Evolutionary conservation across 2,329 filamentous ascomycete species (phyloP).

Genomic region (Hymenoscyphus linearis): DNA sequence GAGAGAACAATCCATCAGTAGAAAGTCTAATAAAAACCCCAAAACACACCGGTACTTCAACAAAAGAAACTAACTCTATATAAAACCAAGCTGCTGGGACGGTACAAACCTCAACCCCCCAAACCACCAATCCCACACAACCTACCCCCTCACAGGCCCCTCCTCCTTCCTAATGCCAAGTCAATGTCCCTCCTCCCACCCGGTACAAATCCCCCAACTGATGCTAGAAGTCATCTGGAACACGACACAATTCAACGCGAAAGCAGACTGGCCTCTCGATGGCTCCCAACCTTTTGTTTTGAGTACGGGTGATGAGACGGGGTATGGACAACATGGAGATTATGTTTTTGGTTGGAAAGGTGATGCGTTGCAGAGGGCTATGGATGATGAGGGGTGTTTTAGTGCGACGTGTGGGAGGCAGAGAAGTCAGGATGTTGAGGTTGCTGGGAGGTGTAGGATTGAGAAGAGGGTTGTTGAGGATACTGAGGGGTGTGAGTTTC

Average conservation of each 20-base stretch:
- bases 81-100: slow-evolving; percentile 38
- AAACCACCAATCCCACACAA: slow-evolving; percentile 20
- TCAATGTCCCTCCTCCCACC: slow-evolving; percentile 32
- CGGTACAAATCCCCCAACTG: slow-evolving; percentile 44
- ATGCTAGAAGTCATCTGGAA: slow-evolving; percentile 50
- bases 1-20: not conserved
- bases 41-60: too few species aligned
- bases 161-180: slow-evolving; percentile 32
- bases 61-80: too few species aligned
- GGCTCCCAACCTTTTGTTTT: slow-evolving; percentile 40
- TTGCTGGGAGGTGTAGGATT: slow-evolving; percentile 3
- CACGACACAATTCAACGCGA: slow-evolving; percentile 38
- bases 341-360: slow-evolving; percentile 49
- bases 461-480: slow-evolving; percentile 6
- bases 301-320: slow-evolving; percentile 40
- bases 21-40: slow-evolving; percentile 35
- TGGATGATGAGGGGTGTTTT: slow-evolving; percentile 41
- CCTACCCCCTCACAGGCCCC: slow-evolving; percentile 24
- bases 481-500: slow-evolving; percentile 5
- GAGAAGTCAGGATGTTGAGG: slow-evolving; percentile 35
- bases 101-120: slow-evolving; percentile 18
- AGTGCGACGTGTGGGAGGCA: slow-evolving; percentile 42
- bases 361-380: slow-evolving; percentile 43
- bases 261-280: slow-evolving; percentile 40
- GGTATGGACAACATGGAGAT: slow-evolving; percentile 45